phyloP scores from a whole-genome alignment of 768 basidiomycete genomes.

The Lactarius psammicola region DNA sequence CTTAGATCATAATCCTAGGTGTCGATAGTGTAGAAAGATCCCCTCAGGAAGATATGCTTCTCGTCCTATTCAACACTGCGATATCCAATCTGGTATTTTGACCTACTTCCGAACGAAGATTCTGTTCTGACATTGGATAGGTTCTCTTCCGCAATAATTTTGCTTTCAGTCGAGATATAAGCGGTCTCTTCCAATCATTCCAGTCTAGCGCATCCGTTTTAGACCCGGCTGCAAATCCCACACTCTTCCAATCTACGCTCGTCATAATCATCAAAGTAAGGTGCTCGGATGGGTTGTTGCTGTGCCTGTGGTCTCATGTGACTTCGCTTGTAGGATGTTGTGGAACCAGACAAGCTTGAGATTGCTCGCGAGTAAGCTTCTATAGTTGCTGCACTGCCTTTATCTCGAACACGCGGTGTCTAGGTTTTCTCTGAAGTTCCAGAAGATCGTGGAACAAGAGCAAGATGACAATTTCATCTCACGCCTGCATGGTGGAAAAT shows the following conservation, averaged over 20 bases:
- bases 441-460: slow-evolving; percentile 60
- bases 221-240: slow-evolving; percentile 58
- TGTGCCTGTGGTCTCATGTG: not conserved
- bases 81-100: not conserved
- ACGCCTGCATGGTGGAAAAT: slow-evolving; percentile 51
- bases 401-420: not conserved
- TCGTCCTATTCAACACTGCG: not conserved
- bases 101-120: slow-evolving; percentile 37
- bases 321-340: slow-evolving; percentile 47
- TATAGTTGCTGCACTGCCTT: not conserved
- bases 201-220: slow-evolving; percentile 55
- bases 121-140: slow-evolving; percentile 41
- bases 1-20: slow-evolving; percentile 35
- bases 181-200: slow-evolving; percentile 59
- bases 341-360: slow-evolving; percentile 57
- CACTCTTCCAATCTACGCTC: slow-evolving; percentile 55
- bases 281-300: no score
- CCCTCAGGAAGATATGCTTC: slow-evolving; percentile 37
- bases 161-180: slow-evolving; percentile 56
- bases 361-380: slow-evolving; percentile 52
- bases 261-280: slow-evolving; percentile 61
- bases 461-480: slow-evolving; percentile 63
- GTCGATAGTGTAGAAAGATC: slow-evolving; percentile 66
- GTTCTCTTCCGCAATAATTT: slow-evolving; percentile 38
- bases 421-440: slow-evolving; percentile 55